phyloP scores from a whole-genome alignment of 768 basidiomycete species.

The Megacollybia marginata region DNA sequence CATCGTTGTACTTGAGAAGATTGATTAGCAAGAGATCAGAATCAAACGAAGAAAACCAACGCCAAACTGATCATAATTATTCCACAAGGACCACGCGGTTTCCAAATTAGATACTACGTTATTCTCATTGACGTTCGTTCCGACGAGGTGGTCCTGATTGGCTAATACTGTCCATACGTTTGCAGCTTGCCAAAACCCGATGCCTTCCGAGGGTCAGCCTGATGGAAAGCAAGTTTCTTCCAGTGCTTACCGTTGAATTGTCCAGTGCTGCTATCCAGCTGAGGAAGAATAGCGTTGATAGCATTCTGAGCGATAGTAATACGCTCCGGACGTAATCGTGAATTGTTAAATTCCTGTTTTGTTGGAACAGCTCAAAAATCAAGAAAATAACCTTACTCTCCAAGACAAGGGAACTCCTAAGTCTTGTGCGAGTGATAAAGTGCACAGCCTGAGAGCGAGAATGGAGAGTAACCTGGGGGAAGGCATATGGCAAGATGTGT shows the following conservation, averaged over 20 bases:
- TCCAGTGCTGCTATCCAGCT: slow-evolving; percentile 26
- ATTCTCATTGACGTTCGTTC: slow-evolving; percentile 28
- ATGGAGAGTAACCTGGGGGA: background rate
- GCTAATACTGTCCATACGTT: slow-evolving; percentile 47
- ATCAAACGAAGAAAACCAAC: background rate
- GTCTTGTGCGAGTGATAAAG: slow-evolving; percentile 11
- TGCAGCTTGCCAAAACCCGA: slow-evolving; percentile 47
- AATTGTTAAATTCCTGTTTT: slow-evolving; percentile 33
- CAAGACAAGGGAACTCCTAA: slow-evolving; percentile 21
- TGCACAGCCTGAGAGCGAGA: background rate
- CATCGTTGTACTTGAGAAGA: slow-evolving; percentile 33
- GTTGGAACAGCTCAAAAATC: background rate
- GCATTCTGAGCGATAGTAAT: slow-evolving; percentile 34
- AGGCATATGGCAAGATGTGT: background rate
- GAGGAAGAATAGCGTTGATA: slow-evolving; percentile 32
- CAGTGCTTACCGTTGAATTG: slow-evolving; percentile 33
- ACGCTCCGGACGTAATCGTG: slow-evolving; percentile 27
- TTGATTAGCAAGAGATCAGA: background rate
- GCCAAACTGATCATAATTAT: slow-evolving; percentile 33
- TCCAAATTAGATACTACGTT: slow-evolving; percentile 33
- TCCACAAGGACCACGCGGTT: slow-evolving; percentile 28
- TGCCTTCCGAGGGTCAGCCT: slow-evolving; percentile 20
- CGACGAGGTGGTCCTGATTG: slow-evolving; percentile 34
- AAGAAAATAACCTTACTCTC: slow-evolving; percentile 16
- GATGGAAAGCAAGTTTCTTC: background rate